Base-by-base conservation (phyloP, 2,329 filamentous ascomycete genomes). In the Dactylellina leptospora region DNA sequence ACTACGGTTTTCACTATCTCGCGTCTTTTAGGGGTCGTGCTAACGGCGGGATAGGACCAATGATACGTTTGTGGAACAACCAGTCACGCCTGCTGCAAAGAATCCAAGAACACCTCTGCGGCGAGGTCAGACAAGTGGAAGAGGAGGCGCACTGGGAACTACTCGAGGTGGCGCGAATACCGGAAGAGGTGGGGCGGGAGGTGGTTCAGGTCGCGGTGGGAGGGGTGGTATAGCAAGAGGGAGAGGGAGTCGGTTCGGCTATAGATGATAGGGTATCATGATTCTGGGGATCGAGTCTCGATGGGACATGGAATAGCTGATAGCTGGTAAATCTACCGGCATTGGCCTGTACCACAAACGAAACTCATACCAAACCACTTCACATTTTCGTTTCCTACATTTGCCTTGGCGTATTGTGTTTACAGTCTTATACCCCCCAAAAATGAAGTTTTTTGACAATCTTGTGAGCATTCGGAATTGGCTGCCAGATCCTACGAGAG, bases 41-140 rank as follows among this genome's bases (percentile, higher is more conserved):
- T 51, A 59, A 45, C 38, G 23, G 18, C 8, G 8, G 11, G 8
- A 28, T 44, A 72, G 68, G 68, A 72, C 68, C 45, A 72, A 72
- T 23, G 68, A 72, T 64, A 72, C 68, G 27, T 72, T 72, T 47
- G 68, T 72, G 22, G 68, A 72, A 44, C 59, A 64, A 25, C 68
- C 68, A 16, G 59, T 72, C 38, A 72, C 59, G 25, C 59, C 62
- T 20, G 28, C 68, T 50, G 47, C 68, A 4, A 72, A 44, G 13
- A 63, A 72, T 16, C 68, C 68, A 22, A 72, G 58, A 33, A 72
- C 68, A 9, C 68, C 68, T 2, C 59, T 64, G 48, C 59, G 68
- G 5, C 63, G 59, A 44, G 68, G 68, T 6, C 60, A 63, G 36
- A 23, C 50, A 10, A 28, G 40, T 4, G 18, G 60, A 4, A 36